Evolutionary conservation across 345 rosid genomes (phyloP).

Genomic region (Melastoma malabathricum): DNA sequence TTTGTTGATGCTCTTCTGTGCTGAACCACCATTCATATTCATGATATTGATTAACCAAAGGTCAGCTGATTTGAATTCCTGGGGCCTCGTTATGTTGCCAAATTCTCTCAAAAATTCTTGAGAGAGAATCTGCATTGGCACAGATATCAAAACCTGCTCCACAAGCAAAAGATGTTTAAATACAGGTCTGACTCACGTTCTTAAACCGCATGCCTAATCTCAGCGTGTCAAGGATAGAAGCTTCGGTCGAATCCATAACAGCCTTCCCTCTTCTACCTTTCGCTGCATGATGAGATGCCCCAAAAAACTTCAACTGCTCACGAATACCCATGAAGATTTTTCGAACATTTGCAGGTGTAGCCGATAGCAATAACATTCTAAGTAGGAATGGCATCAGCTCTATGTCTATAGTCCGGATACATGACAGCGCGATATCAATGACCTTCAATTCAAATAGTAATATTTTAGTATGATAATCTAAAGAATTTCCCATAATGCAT

Average conservation of each 20-base stretch:
- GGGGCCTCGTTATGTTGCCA: constrained; percentile 44
- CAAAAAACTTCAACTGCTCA: constrained; percentile 51
- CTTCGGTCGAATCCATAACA: constrained; percentile 33
- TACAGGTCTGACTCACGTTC: constrained; percentile 30
- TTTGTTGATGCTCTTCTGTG: constrained; percentile 42
- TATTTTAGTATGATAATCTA: not conserved
- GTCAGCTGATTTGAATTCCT: constrained; percentile 66
- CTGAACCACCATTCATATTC: constrained; percentile 48
- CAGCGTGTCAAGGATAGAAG: constrained; percentile 60
- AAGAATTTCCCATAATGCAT: not conserved
- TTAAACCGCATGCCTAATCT: constrained; percentile 71
- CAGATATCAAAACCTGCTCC: not conserved
- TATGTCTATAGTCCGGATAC: constrained; percentile 56
- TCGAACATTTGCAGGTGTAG: constrained; percentile 47
- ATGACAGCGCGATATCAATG: constrained; percentile 54
- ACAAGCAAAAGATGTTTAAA: constrained; percentile 1
- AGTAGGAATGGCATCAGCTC: constrained; percentile 67
- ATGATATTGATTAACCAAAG: constrained; percentile 66
- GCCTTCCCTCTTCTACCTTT: constrained; percentile 47
- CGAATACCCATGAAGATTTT: constrained; percentile 64
- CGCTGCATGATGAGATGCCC: constrained; percentile 26
- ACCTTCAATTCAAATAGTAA: constrained; percentile 25
- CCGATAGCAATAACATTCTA: constrained; percentile 67
- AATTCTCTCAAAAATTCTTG: constrained; percentile 71
- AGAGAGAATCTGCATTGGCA: constrained; percentile 41